Conservation (phyloP, 306 rosid genomes). For the Gastrolobium bilobum region DNA sequence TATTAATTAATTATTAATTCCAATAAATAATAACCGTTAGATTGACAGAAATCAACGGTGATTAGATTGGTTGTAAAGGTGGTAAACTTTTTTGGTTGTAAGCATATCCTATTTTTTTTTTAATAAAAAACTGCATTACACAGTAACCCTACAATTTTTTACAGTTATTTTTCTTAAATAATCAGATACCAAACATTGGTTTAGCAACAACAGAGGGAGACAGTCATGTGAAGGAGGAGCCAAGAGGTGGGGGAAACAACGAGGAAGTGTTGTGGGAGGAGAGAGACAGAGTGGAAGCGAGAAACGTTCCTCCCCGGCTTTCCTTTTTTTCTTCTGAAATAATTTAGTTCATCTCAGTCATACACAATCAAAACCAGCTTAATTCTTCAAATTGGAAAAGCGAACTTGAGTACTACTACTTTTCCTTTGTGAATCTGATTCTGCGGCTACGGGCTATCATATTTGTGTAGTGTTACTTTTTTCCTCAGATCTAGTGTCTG, state of each 20-base stretch:
- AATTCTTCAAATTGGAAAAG: constrained; percentile 10
- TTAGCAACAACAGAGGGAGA: background rate
- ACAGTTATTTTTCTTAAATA: too few relatives aligned
- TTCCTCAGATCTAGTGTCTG: constrained; percentile 49
- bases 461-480: background rate
- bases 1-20: too few relatives aligned
- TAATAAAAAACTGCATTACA: too few relatives aligned
- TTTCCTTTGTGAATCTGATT: background rate
- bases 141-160: too few relatives aligned
- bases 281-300: constrained; percentile 41
- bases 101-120: too few relatives aligned
- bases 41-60: too few relatives aligned
- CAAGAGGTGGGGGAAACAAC: constrained; percentile 2
- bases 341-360: constrained; percentile 5
- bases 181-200: too few relatives aligned
- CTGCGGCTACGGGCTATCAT: constrained; percentile 6
- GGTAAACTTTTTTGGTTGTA: too few relatives aligned
- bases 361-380: background rate
- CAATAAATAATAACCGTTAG: too few relatives aligned
- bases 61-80: too few relatives aligned
- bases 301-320: constrained; percentile 45
- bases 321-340: constrained; percentile 17
- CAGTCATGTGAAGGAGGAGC: constrained; percentile 35
- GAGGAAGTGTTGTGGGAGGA: constrained; percentile 47
- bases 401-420: background rate